Evolutionary conservation across 225 moss, liverwort and hornwort genomes (phyloP), one percentile per base, ranked within the genome.

Genomic region (Bryum argenteum): DNA sequence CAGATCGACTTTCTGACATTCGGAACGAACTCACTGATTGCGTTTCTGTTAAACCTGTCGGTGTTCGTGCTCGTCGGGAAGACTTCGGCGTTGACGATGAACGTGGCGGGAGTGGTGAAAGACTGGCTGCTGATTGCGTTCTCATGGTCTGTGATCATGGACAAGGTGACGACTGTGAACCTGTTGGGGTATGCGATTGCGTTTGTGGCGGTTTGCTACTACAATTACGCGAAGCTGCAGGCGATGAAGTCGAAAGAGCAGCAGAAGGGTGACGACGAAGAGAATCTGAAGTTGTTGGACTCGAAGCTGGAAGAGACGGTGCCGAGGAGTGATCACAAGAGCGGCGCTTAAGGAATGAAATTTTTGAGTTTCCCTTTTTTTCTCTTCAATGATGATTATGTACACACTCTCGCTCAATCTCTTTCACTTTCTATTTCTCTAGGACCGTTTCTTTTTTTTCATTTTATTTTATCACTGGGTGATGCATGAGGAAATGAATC

Each of bases 101-200:
- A 87, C 44, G 83, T 87, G 14, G 87, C 83, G 1, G 87, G 87
- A 3, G 87, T 87, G 9, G 83, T 83, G 10, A 87, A 87, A 66
- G 87, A 87, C 68, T 87, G 87, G 87, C 73, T 87, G 18, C 42
- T 83, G n/a, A 87, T 87, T 41, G 87, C 87, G 0, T 87, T 87
- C 67, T 83, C 87, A 0, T 87, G 87, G 87, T 81, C 83, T 8
- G 87, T 87, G 23, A 87, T 87, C 19, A 69, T 87, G 83, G 87
- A 87, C 78, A 75, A 66, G 22, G 83, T 83, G 11, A 83, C 87
- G 0, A 0, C 67, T 0, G 59, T 87, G 18, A 87, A 83, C 42
- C 80, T 87, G 3, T 11, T 80, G 7, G 83, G 83, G 8, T 83
- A 87, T 47, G 83, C 62, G 12, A 75, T 87, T 26, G 61, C 83